Evolutionary conservation across 192 early-diverging fungal species (phyloP).

Genomic region (Obelidium mucronatum): DNA sequence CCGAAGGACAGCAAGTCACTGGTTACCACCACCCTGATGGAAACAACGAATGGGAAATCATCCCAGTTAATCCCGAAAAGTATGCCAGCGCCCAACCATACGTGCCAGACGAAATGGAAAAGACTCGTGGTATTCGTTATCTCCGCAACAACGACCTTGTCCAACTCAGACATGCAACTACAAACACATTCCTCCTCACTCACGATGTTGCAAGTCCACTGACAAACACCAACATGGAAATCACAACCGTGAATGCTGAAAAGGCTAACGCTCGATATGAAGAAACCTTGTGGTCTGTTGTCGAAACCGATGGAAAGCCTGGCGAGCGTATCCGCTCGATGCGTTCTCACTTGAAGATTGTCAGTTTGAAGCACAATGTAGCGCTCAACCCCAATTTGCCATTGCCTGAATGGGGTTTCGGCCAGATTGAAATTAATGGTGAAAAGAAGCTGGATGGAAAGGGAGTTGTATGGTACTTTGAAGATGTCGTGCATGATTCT

Average conservation of each 20-base stretch:
- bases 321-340: slow-evolving; percentile 43
- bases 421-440: slow-evolving; percentile 90
- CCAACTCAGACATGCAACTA: slow-evolving; percentile 66
- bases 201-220: slow-evolving; percentile 83
- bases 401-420: slow-evolving; percentile 90
- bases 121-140: slow-evolving; percentile 51
- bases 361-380: slow-evolving; percentile 82
- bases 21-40: slow-evolving; percentile 81
- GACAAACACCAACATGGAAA: slow-evolving; percentile 82
- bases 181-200: slow-evolving; percentile 66
- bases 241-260: slow-evolving; percentile 64
- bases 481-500: slow-evolving; percentile 69
- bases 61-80: slow-evolving; percentile 50
- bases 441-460: slow-evolving; percentile 83
- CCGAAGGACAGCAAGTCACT: slow-evolving; percentile 84
- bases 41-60: slow-evolving; percentile 86
- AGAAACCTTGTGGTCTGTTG: slow-evolving; percentile 64
- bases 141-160: slow-evolving; percentile 67
- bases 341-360: slow-evolving; percentile 65
- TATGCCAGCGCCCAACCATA: slow-evolving; percentile 29
- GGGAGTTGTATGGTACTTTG: slow-evolving; percentile 79
- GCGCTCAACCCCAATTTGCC: slow-evolving; percentile 75
- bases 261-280: slow-evolving; percentile 53
- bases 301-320: slow-evolving; percentile 41
- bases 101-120: slow-evolving; percentile 35